Evolutionary conservation across 768 basidiomycete genomes (phyloP).

Genomic region (Tricholoma sp.): DNA sequence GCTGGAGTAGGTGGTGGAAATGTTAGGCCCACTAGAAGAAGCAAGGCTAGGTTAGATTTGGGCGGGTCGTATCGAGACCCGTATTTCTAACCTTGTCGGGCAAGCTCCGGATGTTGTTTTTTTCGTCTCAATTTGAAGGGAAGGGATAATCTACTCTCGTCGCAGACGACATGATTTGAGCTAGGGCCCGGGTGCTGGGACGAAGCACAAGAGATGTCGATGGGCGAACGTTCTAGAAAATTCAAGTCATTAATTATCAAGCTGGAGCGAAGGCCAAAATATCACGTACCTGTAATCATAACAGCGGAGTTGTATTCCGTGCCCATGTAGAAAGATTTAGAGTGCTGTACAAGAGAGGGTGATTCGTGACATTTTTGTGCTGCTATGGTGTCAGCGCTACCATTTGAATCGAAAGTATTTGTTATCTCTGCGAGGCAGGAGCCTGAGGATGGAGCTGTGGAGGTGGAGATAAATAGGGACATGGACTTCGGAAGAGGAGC

Average conservation of each 20-base stretch:
- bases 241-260: no score
- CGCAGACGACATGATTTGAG: background rate
- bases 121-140: background rate
- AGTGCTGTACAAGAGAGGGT: background rate
- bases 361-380: background rate
- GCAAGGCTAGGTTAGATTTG: background rate
- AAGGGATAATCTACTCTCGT: background rate
- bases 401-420: background rate
- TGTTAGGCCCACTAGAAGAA: background rate
- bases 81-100: background rate
- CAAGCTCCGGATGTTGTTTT: background rate
- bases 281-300: background rate
- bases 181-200: background rate
- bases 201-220: background rate
- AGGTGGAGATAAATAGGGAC: background rate
- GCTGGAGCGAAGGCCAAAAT: no score
- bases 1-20: background rate
- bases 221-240: background rate
- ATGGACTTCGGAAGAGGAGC: background rate
- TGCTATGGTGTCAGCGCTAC: background rate
- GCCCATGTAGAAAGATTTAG: background rate
- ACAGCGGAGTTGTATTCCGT: background rate
- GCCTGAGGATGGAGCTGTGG: no score
- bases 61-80: background rate
- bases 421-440: background rate